Conservation (phyloP, 2,329 filamentous ascomycete genomes). For the Aspergillus pseudoterreus region DNA sequence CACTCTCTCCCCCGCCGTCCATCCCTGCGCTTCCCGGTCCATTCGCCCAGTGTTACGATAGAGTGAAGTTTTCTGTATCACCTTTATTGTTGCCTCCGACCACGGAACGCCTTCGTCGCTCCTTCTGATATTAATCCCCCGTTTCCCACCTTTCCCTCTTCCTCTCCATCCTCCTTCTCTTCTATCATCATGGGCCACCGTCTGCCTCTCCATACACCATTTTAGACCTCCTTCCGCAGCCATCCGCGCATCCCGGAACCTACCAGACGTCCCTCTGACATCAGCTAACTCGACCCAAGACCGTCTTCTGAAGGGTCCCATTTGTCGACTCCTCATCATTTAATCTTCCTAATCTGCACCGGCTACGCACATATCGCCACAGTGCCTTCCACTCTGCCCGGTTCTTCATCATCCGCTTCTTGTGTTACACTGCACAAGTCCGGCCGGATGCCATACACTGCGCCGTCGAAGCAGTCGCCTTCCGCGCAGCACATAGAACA, state of each 20-base stretch:
- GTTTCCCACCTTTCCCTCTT: not conserved
- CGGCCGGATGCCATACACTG: constrained; percentile 51
- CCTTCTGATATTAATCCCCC: constrained; percentile 11
- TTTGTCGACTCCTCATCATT: not conserved
- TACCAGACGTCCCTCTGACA: not conserved
- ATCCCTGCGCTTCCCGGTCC: constrained; percentile 1
- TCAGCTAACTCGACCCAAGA: not conserved
- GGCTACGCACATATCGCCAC: not conserved
- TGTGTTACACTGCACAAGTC: constrained; percentile 31
- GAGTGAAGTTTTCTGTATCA: constrained; percentile 16
- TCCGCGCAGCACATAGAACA: constrained; percentile 50
- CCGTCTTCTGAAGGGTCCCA: not conserved
- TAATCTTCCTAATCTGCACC: not conserved
- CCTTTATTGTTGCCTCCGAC: constrained; percentile 15
- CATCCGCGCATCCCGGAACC: not conserved
- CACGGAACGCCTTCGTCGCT: constrained; percentile 20
- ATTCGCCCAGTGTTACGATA: constrained; percentile 13
- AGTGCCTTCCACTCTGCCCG: not conserved
- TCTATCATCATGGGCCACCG: not conserved
- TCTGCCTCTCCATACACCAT: not conserved
- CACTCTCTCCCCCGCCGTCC: not conserved
- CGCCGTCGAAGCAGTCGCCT: constrained; percentile 54
- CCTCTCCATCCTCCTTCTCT: not conserved
- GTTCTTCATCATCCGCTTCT: constrained; percentile 12
- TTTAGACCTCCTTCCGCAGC: not conserved